These are phyloP conservation scores for Filobasidium floriforme DNA, from an alignment of 768 basidiomycete genomes.

Conservation along the genomic window DNA sequence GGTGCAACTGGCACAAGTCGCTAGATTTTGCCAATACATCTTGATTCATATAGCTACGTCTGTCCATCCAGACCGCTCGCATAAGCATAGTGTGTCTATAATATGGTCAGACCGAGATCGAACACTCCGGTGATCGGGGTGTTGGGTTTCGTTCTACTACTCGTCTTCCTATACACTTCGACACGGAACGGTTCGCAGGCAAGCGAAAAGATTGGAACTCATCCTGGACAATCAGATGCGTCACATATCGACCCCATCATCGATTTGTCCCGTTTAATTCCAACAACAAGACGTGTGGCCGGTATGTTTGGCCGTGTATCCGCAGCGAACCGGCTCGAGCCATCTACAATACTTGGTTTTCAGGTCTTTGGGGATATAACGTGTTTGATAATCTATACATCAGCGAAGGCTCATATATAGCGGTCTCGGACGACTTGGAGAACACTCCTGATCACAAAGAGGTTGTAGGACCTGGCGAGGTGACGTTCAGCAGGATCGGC, in stretches of 20 bases:
- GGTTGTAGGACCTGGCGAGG: slow-evolving; percentile 3
- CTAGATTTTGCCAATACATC: too few species aligned
- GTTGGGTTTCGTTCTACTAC: too few species aligned
- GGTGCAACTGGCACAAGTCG: too few species aligned
- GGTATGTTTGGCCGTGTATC: not conserved
- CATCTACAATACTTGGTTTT: not conserved
- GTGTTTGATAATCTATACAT: slow-evolving; percentile 20
- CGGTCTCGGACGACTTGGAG: slow-evolving; percentile 7
- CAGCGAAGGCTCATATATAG: slow-evolving; percentile 9
- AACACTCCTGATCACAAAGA: not conserved
- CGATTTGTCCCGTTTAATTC: not conserved
- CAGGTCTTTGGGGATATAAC: slow-evolving; percentile 10
- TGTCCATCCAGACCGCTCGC: too few species aligned
- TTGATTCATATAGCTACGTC: too few species aligned
- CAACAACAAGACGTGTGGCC: not conserved
- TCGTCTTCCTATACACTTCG: too few species aligned
- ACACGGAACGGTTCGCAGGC: too few species aligned
- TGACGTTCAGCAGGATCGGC: not conserved
- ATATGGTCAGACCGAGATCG: too few species aligned
- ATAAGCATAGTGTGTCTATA: too few species aligned
- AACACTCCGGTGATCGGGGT: too few species aligned
- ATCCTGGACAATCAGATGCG: too few species aligned
- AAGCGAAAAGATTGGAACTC: too few species aligned
- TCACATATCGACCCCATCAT: not conserved
- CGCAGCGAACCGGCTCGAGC: not conserved